Evolutionary conservation across 257 asterid genomes (phyloP).

Genomic region (Nemophila menziesii): DNA sequence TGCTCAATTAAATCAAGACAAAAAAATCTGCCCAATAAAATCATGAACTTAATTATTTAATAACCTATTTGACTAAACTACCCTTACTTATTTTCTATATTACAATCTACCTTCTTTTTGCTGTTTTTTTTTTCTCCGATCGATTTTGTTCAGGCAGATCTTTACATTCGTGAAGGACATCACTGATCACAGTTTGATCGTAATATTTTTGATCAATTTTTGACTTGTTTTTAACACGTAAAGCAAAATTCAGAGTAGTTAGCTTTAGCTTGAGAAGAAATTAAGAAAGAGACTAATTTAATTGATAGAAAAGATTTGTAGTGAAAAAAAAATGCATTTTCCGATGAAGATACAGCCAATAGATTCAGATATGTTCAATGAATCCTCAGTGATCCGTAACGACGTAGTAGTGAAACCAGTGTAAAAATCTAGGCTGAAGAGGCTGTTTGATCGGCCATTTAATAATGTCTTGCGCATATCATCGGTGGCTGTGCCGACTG

Average conservation of each 20-base stretch:
- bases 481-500: slow-evolving; percentile 29
- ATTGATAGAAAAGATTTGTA: too few species aligned
- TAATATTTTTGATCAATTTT: not conserved
- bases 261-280: not conserved
- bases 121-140: not conserved
- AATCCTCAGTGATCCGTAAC: slow-evolving; percentile 15
- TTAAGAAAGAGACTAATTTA: too few species aligned
- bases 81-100: slow-evolving; percentile 28
- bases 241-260: too few species aligned
- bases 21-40: too few species aligned
- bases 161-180: not conserved
- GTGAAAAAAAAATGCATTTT: slow-evolving; percentile 29
- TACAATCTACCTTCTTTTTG: not conserved
- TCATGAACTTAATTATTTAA: too few species aligned
- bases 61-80: too few species aligned
- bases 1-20: too few species aligned
- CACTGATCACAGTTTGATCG: not conserved
- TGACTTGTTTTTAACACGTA: too few species aligned
- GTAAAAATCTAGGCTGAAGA: slow-evolving; percentile 55
- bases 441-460: slow-evolving; percentile 87
- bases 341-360: slow-evolving; percentile 85
- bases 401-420: slow-evolving; percentile 17
- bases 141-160: not conserved
- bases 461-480: slow-evolving; percentile 50
- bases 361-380: slow-evolving; percentile 22